These are phyloP conservation scores for Xerocomus brunneocitrinus DNA, from an alignment of 768 basidiomycete species.

Conservation along the genomic window DNA sequence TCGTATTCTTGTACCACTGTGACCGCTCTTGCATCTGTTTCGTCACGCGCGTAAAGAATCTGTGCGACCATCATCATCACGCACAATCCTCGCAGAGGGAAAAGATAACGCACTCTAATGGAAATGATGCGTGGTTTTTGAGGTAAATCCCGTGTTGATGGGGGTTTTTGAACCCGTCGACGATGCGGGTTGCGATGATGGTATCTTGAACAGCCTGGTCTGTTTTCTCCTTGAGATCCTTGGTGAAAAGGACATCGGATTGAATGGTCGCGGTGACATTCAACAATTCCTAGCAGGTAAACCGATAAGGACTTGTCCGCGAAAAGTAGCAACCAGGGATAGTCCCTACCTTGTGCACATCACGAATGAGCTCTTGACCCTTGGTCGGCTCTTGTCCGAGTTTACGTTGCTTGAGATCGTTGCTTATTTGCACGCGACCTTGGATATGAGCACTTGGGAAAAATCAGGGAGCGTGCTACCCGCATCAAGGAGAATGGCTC, in stretches of 20 bases:
- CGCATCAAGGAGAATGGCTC: slow-evolving; percentile 16
- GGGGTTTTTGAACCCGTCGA: slow-evolving; percentile 75
- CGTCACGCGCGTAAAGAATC: slow-evolving; percentile 70
- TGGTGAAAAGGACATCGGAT: slow-evolving; percentile 60
- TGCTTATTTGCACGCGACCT: slow-evolving; percentile 74
- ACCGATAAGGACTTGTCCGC: not conserved
- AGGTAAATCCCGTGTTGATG: slow-evolving; percentile 66
- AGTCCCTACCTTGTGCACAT: slow-evolving; percentile 56
- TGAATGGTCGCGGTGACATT: slow-evolving; percentile 58
- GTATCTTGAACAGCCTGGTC: slow-evolving; percentile 79
- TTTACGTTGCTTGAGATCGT: slow-evolving; percentile 71
- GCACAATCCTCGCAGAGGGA: not conserved
- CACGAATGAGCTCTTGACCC: slow-evolving; percentile 63
- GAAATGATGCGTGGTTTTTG: slow-evolving; percentile 78
- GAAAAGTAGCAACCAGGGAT: not conserved
- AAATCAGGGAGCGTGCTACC: slow-evolving; percentile 4
- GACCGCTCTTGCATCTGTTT: slow-evolving; percentile 68
- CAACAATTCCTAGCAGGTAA: slow-evolving; percentile 52
- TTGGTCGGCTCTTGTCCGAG: slow-evolving; percentile 71
- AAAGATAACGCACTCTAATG: slow-evolving; percentile 59
- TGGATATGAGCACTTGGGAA: slow-evolving; percentile 59
- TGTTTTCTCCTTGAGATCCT: slow-evolving; percentile 68
- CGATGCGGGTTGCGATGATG: slow-evolving; percentile 67
- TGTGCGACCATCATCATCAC: slow-evolving; percentile 22
- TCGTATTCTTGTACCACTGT: slow-evolving; percentile 74